Evolutionary conservation across 1,139 yeast species (phyloP).

Genomic region (Kodamaea arcana): DNA sequence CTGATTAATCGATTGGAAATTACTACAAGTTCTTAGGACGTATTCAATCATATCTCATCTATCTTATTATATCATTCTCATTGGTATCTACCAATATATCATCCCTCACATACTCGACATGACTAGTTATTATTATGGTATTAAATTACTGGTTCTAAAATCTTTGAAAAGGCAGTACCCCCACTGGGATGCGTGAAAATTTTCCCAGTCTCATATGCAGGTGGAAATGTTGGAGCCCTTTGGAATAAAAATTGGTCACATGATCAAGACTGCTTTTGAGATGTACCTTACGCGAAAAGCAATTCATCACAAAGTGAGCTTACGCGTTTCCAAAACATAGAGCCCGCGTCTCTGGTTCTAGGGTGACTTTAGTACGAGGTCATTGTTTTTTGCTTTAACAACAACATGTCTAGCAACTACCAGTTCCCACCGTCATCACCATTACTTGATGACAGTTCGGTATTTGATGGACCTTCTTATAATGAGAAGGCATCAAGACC

Average conservation of each 20-base stretch:
- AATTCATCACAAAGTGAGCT: not conserved
- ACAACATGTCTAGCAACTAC: conserved; percentile 11
- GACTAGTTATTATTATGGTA: conserved; percentile 36
- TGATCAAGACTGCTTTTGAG: not conserved
- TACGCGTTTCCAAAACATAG: not conserved
- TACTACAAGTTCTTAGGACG: too few species aligned
- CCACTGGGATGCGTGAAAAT: conserved; percentile 5
- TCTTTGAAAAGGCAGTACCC: conserved; percentile 1
- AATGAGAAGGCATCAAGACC: conserved; percentile 1
- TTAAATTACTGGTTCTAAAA: not conserved
- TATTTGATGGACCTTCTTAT: conserved; percentile 12
- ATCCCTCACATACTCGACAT: conserved; percentile 61
- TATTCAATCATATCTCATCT: not conserved
- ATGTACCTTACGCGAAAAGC: conserved; percentile 1
- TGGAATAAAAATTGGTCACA: too few species aligned
- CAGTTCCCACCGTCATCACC: conserved; percentile 71
- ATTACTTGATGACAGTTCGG: conserved; percentile 26
- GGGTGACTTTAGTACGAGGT: not conserved
- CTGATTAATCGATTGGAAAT: too few species aligned
- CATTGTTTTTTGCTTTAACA: not conserved
- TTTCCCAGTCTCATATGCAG: conserved; percentile 2
- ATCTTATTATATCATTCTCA: not conserved
- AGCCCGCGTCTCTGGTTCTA: not conserved
- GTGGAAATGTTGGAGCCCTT: too few species aligned
- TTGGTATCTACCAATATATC: not conserved